phyloP scores from a whole-genome alignment of 208 protist species.

The Leishmania aethiopica region DNA sequence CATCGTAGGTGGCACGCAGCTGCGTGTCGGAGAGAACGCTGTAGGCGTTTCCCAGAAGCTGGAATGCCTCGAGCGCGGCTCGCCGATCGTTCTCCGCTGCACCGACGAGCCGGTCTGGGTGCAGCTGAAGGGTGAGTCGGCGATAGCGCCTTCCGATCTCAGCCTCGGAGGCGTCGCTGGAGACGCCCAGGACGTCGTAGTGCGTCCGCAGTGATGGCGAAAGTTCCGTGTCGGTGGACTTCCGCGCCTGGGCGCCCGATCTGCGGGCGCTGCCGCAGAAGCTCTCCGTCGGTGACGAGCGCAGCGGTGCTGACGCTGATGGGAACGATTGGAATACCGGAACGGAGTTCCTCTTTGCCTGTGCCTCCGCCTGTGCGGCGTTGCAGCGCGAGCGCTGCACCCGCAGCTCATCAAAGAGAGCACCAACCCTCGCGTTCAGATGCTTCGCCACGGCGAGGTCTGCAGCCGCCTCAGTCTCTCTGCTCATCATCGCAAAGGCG shows the following conservation, averaged over 20 bases:
- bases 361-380: background rate
- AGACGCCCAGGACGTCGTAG: constrained; percentile 73
- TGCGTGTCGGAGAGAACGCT: constrained; percentile 92
- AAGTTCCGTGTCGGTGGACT: background rate
- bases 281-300: background rate
- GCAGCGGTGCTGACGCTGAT: background rate
- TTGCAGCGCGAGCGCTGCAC: constrained; percentile 25
- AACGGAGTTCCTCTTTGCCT: constrained; percentile 1
- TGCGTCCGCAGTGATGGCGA: constrained; percentile 29
- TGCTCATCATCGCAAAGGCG: constrained; percentile 32
- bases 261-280: background rate
- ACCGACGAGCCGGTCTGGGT: constrained; percentile 78
- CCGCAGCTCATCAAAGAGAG: constrained; percentile 45
- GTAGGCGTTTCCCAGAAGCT: constrained; percentile 95
- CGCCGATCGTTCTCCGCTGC: constrained; percentile 39
- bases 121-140: constrained; percentile 68
- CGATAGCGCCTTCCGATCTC: constrained; percentile 70
- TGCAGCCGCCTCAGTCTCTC: constrained; percentile 43
- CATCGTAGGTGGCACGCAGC: constrained; percentile 95
- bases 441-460: constrained; percentile 47
- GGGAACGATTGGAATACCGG: background rate
- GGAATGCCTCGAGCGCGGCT: constrained; percentile 83
- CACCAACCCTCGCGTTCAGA: constrained; percentile 37
- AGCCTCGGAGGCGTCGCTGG: constrained; percentile 28
- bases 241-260: background rate